Base-by-base conservation (phyloP, 305 asterid species). In the Striga hermonthica region DNA sequence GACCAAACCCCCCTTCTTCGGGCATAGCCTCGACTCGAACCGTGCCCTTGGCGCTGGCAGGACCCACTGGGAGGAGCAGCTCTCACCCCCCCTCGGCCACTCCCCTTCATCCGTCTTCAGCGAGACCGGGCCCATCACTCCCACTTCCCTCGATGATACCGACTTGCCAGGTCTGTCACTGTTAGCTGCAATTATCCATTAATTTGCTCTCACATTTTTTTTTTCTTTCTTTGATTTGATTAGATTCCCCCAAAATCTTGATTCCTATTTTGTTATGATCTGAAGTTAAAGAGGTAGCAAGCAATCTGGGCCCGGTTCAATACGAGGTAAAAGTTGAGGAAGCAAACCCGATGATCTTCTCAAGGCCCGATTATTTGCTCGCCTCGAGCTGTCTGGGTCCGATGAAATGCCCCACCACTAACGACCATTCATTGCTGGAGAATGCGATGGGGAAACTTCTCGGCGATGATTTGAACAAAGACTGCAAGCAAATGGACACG, bases 41-140 rank as follows among this genome's bases (percentile, higher is more conserved):
- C n/a, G n/a, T n/a, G n/a, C n/a, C n/a, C n/a, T n/a, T n/a, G n/a
- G n/a, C n/a, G n/a, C n/a, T n/a, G 65, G 62, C 4, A 80, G 74
- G 50, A 38, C 76, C 0, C 80, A 74, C 69, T 84, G 84, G 86
- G 80, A 75, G 65, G 76, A 80, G 49, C 67, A 64, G 14, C 4
- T 74, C 66, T 82, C 94, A 62, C 86, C 88, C 60, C 86, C 88
- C 56, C 74, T 78, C 28, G 81, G 82, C 40, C 79, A 80, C 47
- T 78, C 88, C 44, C 52, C 79, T 58, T 68, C 80, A 16, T 75
- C 86, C 12, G 65, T 70, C 1, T 75, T 80, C 62, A 75, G 83
- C 54, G 82, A 62, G 72, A 65, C 75, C 74, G 43, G 75, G 80
- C 79, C 59, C 9, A 31, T 53, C 58, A 53, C 58, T 53, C 58